Evolutionary conservation across 176 grass and related monocot genomes (phyloP), one percentile per base, ranked within the genome.

Genomic region (Aegilops umbellulata): DNA sequence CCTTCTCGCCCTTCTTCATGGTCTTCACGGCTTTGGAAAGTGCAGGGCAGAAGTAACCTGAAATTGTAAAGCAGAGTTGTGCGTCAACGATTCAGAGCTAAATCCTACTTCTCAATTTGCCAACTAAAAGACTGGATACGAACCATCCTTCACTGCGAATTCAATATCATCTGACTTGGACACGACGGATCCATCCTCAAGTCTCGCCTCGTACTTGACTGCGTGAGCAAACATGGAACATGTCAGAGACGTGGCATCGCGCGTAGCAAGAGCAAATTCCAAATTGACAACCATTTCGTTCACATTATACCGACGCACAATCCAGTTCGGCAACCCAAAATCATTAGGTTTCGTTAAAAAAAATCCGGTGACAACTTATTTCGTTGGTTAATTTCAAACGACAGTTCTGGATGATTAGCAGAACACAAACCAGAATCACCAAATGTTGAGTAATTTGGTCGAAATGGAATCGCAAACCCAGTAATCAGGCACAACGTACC

Each of bases 101-200:
- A 80, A 60, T 17, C 5, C 19, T 30, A 38, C 4, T 35, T 16
- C 76, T 0, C 0, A 27, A 25, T 24, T 39, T 15, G 5, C 19
- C 30, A 14, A 53, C 49, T 53, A 3, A 3, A n/a, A 16, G 29
- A 0, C 6, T 46, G 7, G 19, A 86, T 49, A 74, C 80, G 9
- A 73, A 98, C 93, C 96, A 90, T 98, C 93, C 86, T 92, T 94
- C 19, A 98, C 86, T 7, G 88, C 88, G 75, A 94, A 98, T 51
- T 98, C 96, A 44, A 89, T 90, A 31, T 88, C 93, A 32, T 94
- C 91, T 17, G 93, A 95, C 14, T 89, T 94, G 22, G 88, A 98
- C 6, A 98, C 60, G 7, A 95, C 74, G 1, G 90, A 88, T 65
- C 96, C 93, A 89, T 95, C 88, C 63, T 95, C 96, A 7, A 95